These are phyloP conservation scores for Teratosphaeria pseudoeucalypti DNA, from an alignment of 2,329 filamentous ascomycete genomes.

Conservation along the genomic window DNA sequence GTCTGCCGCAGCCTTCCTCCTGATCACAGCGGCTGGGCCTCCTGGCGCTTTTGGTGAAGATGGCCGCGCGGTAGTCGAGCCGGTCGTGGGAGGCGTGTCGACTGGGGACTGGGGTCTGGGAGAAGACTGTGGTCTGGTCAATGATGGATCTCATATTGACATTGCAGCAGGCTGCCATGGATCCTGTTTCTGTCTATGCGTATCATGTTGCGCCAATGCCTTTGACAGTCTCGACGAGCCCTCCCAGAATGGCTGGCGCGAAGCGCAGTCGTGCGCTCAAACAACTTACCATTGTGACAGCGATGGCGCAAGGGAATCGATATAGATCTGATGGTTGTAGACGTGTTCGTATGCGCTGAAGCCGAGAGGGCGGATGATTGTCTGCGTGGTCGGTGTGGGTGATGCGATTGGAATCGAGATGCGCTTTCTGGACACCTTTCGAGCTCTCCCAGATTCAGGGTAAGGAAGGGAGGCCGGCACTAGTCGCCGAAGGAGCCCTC, in stretches of 20 bases:
- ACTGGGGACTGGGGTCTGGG: slow-evolving; percentile 26
- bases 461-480: background rate
- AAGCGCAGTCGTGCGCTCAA: background rate
- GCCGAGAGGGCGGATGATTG: background rate
- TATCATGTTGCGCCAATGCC: background rate
- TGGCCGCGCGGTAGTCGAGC: slow-evolving; percentile 63
- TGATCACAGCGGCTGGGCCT: slow-evolving; percentile 88
- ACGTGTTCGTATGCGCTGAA: background rate
- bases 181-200: too few relatives aligned
- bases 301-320: background rate
- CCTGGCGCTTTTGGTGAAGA: slow-evolving; percentile 84
- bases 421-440: background rate
- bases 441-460: background rate
- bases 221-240: background rate
- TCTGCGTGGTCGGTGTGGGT: background rate
- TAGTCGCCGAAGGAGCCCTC: background rate
- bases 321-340: background rate
- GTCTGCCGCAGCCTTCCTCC: slow-evolving; percentile 88
- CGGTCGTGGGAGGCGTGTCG: slow-evolving; percentile 49
- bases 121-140: slow-evolving; percentile 19
- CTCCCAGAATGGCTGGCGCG: background rate
- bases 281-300: background rate
- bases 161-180: background rate
- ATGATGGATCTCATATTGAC: background rate
- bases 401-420: background rate